Base-by-base conservation (phyloP, 768 basidiomycete species). In the Hydnomerulius pinastri region DNA sequence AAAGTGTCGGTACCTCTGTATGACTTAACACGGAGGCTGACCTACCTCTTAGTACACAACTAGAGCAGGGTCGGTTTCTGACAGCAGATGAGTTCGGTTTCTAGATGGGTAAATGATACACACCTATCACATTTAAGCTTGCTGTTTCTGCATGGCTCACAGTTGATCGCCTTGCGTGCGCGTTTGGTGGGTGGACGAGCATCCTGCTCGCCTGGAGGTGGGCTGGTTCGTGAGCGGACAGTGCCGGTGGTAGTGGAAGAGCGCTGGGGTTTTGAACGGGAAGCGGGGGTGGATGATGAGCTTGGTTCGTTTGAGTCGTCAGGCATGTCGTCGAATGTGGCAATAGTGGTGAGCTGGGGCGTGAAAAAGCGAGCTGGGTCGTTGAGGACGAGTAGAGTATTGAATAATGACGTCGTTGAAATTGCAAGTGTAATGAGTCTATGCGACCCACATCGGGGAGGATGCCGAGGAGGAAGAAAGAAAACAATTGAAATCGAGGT, bases 71-170 rank as follows among this genome's bases (percentile, higher is more conserved):
- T 10, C 89, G 84, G 61, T 86, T 90, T 70, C 90, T 91, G 65
- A 33, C 1, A 43, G 49, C 27, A 35, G 50, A 35, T 48, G 49
- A 29, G 35, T 13, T 1, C 1, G 36, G 20, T 10, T 25, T 13
- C 2, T 3, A 20, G 25, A 11, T n/a, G 23, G 20, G 12, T n/a
- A 18, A 4, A 28, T 20, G n/a, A 29, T 23, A 28, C n/a, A 36
- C 4, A 87, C 89, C 89, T 84, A 70, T 92, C 90, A 73, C 90
- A 92, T 71, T 92, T 91, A 59, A 92, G 81, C 71, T 92, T 90
- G 76, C 85, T 88, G 59, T 84, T 86, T 63, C 90, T 78, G 73
- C 90, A 92, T 3, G 90, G 90, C 60, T 90, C 89, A 63, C 90
- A 92, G 71, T 92, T 92, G 59, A 92, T 90, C 15, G 90, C 89